Base-by-base conservation (phyloP, 1,284 basidiomycete genomes). In the Heliocybe sulcata region DNA sequence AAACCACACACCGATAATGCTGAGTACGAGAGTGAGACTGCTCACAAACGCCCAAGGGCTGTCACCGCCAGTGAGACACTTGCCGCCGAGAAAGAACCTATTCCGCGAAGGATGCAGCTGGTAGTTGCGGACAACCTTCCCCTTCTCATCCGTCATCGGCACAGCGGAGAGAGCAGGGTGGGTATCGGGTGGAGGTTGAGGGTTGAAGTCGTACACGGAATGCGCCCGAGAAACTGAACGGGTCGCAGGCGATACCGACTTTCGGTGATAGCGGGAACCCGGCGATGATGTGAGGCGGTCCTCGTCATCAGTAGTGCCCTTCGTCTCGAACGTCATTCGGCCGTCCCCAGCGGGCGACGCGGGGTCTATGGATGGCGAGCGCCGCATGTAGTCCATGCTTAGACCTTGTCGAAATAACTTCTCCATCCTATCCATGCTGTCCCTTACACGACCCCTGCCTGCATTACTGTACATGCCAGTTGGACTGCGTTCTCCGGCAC, bases 51-150 rank as follows among this genome's bases (percentile, higher is more conserved):
- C 90, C 73, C 81, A 83, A 0, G 86, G 84, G 22, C 82, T 80
- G 69, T 96, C 94, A 2, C 91, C 91, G n/a, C 92, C 92, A 0
- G 87, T 89, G 60, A 96, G 70, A 12, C 92, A 56, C 54, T 74
- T 77, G 0, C 94, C 94, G 0, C 74, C 63, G 52, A 86, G 73
- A 64, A 87, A 87, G 69, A 90, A 95, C n/a, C 73, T 76, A 68
- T 91, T 92, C 55, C 79, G 73, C 3, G 87, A 90, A 2, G 83
- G 82, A 64, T 89, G 81, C 35, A 75, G 64, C 60, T 83, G 71
- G 67, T 85, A 85, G 52, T 81, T 81, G 49, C 79, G 78, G 51
- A 79, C 61, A 19, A 65, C 64, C 56, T 74, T 72, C 2, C 71
- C 69, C 2, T 65, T 64, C n/a, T 63, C 69, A 63, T 74, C 67